Evolutionary conservation across 2,329 filamentous ascomycete genomes (phyloP).

Genomic region (Aspergillus tanneri): DNA sequence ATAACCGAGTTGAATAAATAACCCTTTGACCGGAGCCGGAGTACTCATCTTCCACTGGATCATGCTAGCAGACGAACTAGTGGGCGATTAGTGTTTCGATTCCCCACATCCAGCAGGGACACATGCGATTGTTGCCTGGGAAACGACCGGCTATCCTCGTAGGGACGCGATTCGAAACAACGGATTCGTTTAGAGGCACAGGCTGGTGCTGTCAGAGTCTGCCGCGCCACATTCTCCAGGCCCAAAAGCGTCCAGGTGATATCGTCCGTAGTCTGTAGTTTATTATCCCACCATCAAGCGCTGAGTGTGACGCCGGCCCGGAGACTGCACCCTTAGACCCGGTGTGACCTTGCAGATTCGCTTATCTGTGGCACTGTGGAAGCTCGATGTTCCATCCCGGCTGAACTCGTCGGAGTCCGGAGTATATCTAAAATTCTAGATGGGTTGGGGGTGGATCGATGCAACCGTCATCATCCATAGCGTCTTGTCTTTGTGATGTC

Average conservation of each 20-base stretch:
- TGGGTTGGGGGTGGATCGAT: no score
- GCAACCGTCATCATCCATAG: no score
- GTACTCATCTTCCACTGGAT: slow-evolving; percentile 16
- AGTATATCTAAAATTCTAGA: no score
- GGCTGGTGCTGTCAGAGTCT: slow-evolving; percentile 7
- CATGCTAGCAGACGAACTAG: slow-evolving; percentile 12
- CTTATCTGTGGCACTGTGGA: background rate
- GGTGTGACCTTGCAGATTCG: background rate
- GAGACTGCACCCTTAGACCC: no score
- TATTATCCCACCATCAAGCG: no score
- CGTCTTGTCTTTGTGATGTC: no score
- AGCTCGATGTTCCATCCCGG: background rate
- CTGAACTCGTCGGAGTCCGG: background rate
- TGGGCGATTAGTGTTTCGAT: slow-evolving; percentile 8
- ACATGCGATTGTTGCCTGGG: slow-evolving; percentile 24
- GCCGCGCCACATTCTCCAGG: slow-evolving; percentile 6
- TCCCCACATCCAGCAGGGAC: slow-evolving; percentile 23
- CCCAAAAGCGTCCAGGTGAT: no score
- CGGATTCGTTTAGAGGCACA: slow-evolving; percentile 1
- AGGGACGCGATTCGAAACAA: background rate
- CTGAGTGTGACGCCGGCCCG: no score
- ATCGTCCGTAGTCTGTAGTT: no score
- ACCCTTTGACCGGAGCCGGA: slow-evolving; percentile 2
- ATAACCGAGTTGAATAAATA: slow-evolving; percentile 7
- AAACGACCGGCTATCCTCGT: slow-evolving; percentile 1